Evolutionary conservation across 371 early-diverging fungal genomes (phyloP).

Genomic region (Rhizopus delemar): DNA sequence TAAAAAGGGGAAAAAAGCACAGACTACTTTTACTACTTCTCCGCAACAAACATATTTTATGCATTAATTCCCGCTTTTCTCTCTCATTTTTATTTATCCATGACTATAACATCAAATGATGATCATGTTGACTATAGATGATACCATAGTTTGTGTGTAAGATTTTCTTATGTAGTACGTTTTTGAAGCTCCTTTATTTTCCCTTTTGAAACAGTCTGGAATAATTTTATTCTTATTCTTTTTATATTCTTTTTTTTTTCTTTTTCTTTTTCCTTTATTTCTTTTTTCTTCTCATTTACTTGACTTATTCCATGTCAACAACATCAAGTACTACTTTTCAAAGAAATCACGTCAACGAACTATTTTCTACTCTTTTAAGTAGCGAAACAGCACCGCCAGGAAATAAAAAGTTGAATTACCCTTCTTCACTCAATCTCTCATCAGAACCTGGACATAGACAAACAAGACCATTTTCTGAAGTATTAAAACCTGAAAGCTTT

Average conservation of each 20-base stretch:
- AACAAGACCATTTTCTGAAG: slow-evolving; percentile 29
- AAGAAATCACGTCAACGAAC: slow-evolving; percentile 8
- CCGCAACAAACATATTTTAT: too few species aligned
- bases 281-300: background rate
- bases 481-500: slow-evolving; percentile 37
- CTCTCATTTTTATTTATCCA: too few species aligned
- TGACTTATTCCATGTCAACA: slow-evolving; percentile 1
- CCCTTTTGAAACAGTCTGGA: background rate
- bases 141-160: background rate
- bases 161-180: background rate
- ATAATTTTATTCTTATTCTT: too few species aligned
- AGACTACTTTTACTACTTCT: too few species aligned
- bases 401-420: background rate
- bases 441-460: background rate
- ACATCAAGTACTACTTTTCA: slow-evolving; percentile 12
- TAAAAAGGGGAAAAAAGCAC: too few species aligned
- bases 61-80: too few species aligned
- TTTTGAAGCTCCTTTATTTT: slow-evolving; percentile 1
- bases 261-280: background rate
- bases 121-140: background rate
- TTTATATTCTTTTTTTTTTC: background rate
- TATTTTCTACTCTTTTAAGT: slow-evolving; percentile 17
- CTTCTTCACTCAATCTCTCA: background rate
- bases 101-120: too few species aligned
- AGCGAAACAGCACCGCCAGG: slow-evolving; percentile 3